Evolutionary conservation across 139 green algal species (phyloP), one percentile per base, ranked within the genome.

Genomic region (Zygnema circumcarinatum): DNA sequence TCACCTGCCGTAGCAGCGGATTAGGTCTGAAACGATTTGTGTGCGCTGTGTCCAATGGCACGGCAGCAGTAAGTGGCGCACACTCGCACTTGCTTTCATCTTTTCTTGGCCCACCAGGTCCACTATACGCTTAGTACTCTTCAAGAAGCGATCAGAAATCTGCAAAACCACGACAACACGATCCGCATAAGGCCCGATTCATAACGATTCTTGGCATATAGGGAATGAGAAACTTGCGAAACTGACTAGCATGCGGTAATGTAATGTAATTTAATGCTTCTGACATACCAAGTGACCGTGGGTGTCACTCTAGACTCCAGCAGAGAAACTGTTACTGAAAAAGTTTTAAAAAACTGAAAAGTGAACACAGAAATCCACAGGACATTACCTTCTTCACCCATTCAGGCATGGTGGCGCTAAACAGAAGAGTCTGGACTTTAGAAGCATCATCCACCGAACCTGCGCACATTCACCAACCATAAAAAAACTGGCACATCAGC

Each of bases 351-450:
- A n/a, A n/a, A n/a, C n/a, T n/a, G n/a, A n/a, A n/a, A 62, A 62
- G 47, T 25, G 16, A 62, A 7, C 47, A 62, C 7, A 62, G 7
- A 62, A 16, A 62, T 62, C 7, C 7, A 25, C 7, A 62, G 16
- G 16, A 62, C 7, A 16, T 83, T 52, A 90, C 76, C 79, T 95
- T 88, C 88, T 96, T 94, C 29, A 99, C 96, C 97, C 97, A 99
- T 41, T 36, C 67, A 1, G 97, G 97, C 93, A 99, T 94, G 0
- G 97, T 99, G 25, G 97, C 97, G 42, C 90, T 96, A 92, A 99
- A 99, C 47, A 99, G 94, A 85, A 99, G 87, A 42, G 97, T 99
- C 91, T 99, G 97, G 73, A 98, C 94, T 29, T 90, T 92, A 25
- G 78, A 83, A 52, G 78, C 20, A 32, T 93, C 88, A 25, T 67